Evolutionary conservation across 192 early-diverging fungal species (phyloP), one percentile per base, ranked within the genome.

Genomic region (Podila minutissima): DNA sequence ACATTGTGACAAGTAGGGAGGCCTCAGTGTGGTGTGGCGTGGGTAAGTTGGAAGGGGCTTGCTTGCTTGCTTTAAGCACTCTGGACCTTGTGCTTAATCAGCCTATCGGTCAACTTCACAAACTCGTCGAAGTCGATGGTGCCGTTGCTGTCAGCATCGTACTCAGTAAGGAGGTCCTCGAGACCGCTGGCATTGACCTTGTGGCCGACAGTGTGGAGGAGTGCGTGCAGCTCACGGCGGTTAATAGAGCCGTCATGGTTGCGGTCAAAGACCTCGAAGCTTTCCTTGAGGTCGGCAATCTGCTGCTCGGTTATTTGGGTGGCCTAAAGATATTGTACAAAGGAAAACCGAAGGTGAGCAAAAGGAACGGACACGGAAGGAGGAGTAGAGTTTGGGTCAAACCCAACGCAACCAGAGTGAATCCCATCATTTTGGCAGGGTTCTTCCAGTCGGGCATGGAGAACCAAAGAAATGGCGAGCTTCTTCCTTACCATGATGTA

Each of bases 131-230:
- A 81, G 49, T 73, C 66, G 53, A 81, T 81, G 46, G 22, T 46
- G 53, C 71, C 71, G 1, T 60, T 62, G 29, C 64, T 31, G 67
- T 81, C 67, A 20, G 5, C 28, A n/a, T 81, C 77, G 48, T 69
- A 69, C 46, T 71, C 19, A 0, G 60, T 53, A 46, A 81, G 50
- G 20, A 73, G 49, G 11, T 68, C 11, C 32, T 81, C 76, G 19
- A 81, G 62, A 4, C 66, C 66, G 2, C 1, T 9, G 31, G 70
- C 60, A 29, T 81, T 70, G 57, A 73, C 62, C 67, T 73, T 81
- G 71, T 81, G 77, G 32, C 77, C 77, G 49, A 81, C 77, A 22
- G 58, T 81, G 62, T 81, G 71, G 11, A 81, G 58, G 37, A 81
- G 77, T 2, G 71, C 58, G 62, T 58, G 77, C 29, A 81, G 67